Base-by-base conservation (phyloP, 768 basidiomycete genomes). In the Calocera viscosa region DNA sequence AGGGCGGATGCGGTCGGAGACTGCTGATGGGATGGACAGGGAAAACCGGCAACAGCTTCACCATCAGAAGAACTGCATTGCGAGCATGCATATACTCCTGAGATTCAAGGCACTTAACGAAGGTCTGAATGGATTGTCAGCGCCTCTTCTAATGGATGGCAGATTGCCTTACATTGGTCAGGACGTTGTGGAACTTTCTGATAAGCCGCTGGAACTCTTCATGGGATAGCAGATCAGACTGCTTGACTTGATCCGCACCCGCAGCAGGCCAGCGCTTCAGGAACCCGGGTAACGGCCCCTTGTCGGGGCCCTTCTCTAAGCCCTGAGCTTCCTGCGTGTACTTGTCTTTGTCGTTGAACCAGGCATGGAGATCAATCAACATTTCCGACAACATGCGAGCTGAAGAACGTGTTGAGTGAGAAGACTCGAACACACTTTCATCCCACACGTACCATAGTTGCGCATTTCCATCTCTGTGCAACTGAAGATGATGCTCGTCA, bases 1-100 rank as follows among this genome's bases (percentile, higher is more conserved):
- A 78, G 65, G 80, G 82, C 49, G 77, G 40, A 76, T 74, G 35
- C 87, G 83, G 12, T 83, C 77, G 19, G 85, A 82, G 53, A 60
- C 16, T 16, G 30, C 53, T 60, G 26, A 60, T 60, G 7, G 53
- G 53, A 19, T 60, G 30, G 11, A 89, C 73, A 30, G 95, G 95
- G 77, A 96, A 96, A 64, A 91, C 88, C 0, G 90, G 87, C 33
- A 94, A 81, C 24, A 97, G 84, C 75, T 96, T 91, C 73, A 94
- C 91, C 69, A 96, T 80, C 32, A 99, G 87, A 40, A 94, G 84
- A 76, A 98, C 90, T n/a, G 91, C 83, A 73, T 99, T 99, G 76
- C 95, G 94, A 65, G 97, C 90, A 72, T 93, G 93, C 90, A 97
- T 95, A 75, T 94, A 98, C 72, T 94, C 94, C 64, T 84, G 84